Base-by-base conservation (phyloP, 2,329 filamentous ascomycete species). In the Dactylellina leptospora region DNA sequence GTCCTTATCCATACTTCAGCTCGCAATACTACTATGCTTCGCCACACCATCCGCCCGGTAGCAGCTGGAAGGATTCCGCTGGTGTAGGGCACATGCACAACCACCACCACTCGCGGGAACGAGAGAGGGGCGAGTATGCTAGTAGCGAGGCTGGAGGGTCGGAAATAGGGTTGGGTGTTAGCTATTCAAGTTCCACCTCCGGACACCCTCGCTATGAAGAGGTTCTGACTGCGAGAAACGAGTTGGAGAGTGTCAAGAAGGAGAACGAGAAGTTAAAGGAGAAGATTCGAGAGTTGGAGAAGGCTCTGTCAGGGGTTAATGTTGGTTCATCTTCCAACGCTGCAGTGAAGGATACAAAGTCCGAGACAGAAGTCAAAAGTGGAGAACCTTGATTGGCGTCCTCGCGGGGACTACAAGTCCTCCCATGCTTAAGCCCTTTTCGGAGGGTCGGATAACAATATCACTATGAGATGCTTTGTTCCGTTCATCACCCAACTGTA, bases 201-300 rank as follows among this genome's bases (percentile, higher is more conserved):
- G 69, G 61, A 2, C 60, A 68, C 36, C 60, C 61, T 4, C 28
- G 69, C 22, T 73, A 73, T 16, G 69, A 73, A 74, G 87, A 89
- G 78, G 85, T 85, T 0, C 84, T 84, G 0, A 84, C 83, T 69
- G 86, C 86, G 75, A 82, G 86, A 3, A 81, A 83, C 36, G 87
- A 89, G 77, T 80, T 89, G 0, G 87, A 89, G 22, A 80, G 76
- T 3, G 85, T 85, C 38, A 88, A 87, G 79, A 82, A 83, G 48
- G 87, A 90, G 79, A 89, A 90, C 70, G 87, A 89, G 56, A 78
- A 79, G 0, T 79, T 90, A 47, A 87, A 87, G 80, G 81, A 83
- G 60, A 83, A 85, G 11, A 84, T 90, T 66, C 82, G 86, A 47
- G 87, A 89, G 44, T 79, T 90, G 9, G 87, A 90, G 79, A 81